These are phyloP conservation scores for Solanum hybrid DNA, from an alignment of 305 asterid species.

Conservation along the genomic window DNA sequence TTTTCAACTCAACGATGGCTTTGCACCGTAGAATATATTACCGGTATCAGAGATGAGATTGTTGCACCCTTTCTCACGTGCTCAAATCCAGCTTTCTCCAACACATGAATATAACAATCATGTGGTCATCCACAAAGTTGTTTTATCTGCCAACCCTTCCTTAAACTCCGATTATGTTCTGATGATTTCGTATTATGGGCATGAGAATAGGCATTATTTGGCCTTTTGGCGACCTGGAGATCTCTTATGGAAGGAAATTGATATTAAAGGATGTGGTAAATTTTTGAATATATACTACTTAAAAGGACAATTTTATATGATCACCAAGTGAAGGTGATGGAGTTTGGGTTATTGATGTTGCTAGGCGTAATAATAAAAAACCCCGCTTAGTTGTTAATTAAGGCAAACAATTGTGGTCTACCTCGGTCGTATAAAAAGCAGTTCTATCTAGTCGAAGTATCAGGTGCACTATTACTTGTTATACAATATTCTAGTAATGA, in stretches of 20 bases:
- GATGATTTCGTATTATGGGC: too few species aligned
- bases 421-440: neutral
- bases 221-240: neutral
- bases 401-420: neutral
- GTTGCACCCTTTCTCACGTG: neutral
- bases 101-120: too few species aligned
- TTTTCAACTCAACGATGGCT: neutral
- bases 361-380: neutral
- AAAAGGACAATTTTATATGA: neutral
- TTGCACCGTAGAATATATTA: too few species aligned
- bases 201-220: neutral
- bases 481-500: neutral
- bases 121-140: too few species aligned
- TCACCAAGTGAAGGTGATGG: neutral
- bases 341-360: neutral
- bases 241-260: neutral
- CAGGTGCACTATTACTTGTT: neutral
- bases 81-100: neutral
- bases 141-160: too few species aligned
- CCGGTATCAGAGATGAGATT: neutral
- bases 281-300: neutral
- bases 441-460: too few species aligned
- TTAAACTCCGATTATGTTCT: too few species aligned
- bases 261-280: neutral
- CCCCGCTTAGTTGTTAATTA: neutral